Evolutionary conservation across 1,284 basidiomycete species (phyloP).

Genomic region (Pseudozyma pruni): DNA sequence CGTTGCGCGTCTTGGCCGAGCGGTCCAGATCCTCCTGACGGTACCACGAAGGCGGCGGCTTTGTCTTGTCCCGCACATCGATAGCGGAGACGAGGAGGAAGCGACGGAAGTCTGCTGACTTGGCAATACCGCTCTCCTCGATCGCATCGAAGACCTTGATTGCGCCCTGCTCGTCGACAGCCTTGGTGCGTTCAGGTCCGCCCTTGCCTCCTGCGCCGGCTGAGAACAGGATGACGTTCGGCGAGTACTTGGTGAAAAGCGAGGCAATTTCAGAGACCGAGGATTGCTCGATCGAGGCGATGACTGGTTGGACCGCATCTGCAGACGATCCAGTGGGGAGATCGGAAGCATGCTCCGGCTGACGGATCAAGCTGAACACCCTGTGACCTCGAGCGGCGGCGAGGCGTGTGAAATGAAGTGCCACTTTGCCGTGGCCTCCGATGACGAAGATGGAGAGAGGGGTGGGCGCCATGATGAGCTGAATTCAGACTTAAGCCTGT

Average conservation of each 20-base stretch:
- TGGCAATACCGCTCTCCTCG: constrained; percentile 71
- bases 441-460: constrained; percentile 52
- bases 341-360: constrained; percentile 48
- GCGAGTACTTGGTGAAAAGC: constrained; percentile 72
- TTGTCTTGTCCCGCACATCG: constrained; percentile 73
- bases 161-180: constrained; percentile 78
- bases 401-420: constrained; percentile 47
- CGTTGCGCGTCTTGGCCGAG: constrained; percentile 64
- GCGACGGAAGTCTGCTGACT: constrained; percentile 71
- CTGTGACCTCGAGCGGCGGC: constrained; percentile 49
- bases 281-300: constrained; percentile 75
- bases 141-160: constrained; percentile 80
- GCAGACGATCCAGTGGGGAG: constrained; percentile 29
- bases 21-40: constrained; percentile 38
- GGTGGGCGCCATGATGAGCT: constrained; percentile 17
- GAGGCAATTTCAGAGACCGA: constrained; percentile 71
- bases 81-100: constrained; percentile 75
- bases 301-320: constrained; percentile 71
- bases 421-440: constrained; percentile 58
- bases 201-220: constrained; percentile 80
- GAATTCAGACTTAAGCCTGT: not conserved
- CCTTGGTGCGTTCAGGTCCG: constrained; percentile 74
- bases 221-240: constrained; percentile 74
- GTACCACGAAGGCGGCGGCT: constrained; percentile 64
- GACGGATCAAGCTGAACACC: constrained; percentile 52